Base-by-base conservation (phyloP, 495 filamentous ascomycete species). In the Hypoxylon trugodes region DNA sequence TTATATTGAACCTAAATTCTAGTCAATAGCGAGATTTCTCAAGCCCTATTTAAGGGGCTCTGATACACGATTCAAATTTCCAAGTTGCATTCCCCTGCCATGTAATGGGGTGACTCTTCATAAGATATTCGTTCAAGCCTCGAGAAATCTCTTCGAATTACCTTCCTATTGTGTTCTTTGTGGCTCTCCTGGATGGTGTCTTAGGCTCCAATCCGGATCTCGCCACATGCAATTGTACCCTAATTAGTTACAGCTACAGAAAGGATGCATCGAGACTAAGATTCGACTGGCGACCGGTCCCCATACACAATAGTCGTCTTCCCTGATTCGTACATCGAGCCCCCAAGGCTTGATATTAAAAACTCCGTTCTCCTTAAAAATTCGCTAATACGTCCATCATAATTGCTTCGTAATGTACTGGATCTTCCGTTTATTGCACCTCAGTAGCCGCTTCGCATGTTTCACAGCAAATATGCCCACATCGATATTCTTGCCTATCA, bases 401-500 rank as follows among this genome's bases (percentile, higher is more conserved):
- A 43, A 28, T 28, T 42, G 26, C 30, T n/a, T 33, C 28, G 28
- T 4, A 26, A 28, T 10, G 25, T 21, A 12, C 28, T 54, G 30
- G 33, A 4, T 36, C 13, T 24, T 15, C 10, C 41, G 24, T n/a
- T 43, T 50, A 26, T 38, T 61, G 56, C 49, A 28, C 51, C 60
- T 72, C 67, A 24, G 65, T 61, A 52, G 74, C 68, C 28, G 69
- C 66, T 53, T 73, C 69, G 50, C 74, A 73, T 56, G 62, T 65
- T 41, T 67, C 51, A 66, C 76, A 78, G 52, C 74, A 77, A 38
- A 78, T 70, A 58, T 78, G 76, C 40, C 75, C 76, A 50, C 76
- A 78, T 24, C 66, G 73, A 10, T 74, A 71, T 49, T 69, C 56
- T 55, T 76, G 71, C 16, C 73, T 73, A 15, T 78, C 70, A 37